Evolutionary conservation across 805 yeast genomes (phyloP).

Genomic region (Ogataea angusta): DNA sequence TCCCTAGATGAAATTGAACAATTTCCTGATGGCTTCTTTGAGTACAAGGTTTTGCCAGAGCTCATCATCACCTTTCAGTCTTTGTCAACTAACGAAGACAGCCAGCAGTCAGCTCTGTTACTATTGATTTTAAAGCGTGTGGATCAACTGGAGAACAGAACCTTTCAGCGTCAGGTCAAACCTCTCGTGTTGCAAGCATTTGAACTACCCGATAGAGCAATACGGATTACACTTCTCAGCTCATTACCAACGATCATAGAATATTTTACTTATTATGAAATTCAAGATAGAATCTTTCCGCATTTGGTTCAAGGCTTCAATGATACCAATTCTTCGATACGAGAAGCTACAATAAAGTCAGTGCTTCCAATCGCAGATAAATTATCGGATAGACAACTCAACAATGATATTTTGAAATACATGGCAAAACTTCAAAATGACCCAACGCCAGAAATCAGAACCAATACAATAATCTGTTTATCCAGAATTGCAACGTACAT

Average conservation of each 20-base stretch:
- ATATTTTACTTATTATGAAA: constrained; percentile 52
- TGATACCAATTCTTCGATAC: constrained; percentile 76
- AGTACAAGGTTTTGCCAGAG: constrained; percentile 68
- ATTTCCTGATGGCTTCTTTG: constrained; percentile 47
- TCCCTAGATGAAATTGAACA: constrained; percentile 40
- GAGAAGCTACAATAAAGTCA: constrained; percentile 76
- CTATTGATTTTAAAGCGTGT: constrained; percentile 38
- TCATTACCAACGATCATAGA: constrained; percentile 54
- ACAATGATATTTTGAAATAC: constrained; percentile 76
- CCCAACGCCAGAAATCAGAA: constrained; percentile 69
- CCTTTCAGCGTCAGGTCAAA: constrained; percentile 42
- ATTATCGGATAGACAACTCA: constrained; percentile 74
- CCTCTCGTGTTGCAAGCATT: constrained; percentile 67
- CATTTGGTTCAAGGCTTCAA: constrained; percentile 75
- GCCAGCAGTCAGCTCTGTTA: constrained; percentile 32
- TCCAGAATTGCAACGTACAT: constrained; percentile 62
- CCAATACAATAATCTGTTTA: constrained; percentile 69
- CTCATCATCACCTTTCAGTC: constrained; percentile 44
- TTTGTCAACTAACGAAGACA: constrained; percentile 20
- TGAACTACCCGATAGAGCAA: constrained; percentile 67
- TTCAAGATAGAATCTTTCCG: constrained; percentile 67
- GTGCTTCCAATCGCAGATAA: constrained; percentile 54
- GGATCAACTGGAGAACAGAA: constrained; percentile 28
- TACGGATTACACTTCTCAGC: constrained; percentile 68
- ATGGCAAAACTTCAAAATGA: constrained; percentile 83